These are phyloP conservation scores for Lasiodiplodia citricola DNA, from an alignment of 2,329 filamentous ascomycete species.

Conservation along the genomic window DNA sequence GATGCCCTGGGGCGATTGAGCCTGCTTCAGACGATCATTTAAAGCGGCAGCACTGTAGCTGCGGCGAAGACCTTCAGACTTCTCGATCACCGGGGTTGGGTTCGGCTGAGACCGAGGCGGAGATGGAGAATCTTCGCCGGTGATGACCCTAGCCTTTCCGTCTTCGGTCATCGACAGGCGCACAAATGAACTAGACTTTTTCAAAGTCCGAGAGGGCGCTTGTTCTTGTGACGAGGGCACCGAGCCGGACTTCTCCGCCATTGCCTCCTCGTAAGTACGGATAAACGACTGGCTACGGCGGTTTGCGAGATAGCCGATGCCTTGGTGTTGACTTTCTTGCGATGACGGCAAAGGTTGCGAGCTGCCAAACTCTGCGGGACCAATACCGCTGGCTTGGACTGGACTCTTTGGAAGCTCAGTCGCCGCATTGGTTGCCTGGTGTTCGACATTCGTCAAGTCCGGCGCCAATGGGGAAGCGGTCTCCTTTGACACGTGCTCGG, in stretches of 20 bases:
- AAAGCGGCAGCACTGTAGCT: constrained; percentile 70
- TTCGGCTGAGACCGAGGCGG: constrained; percentile 61
- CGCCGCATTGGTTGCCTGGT: constrained; percentile 32
- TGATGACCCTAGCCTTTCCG: constrained; percentile 86
- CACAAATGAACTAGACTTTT: constrained; percentile 59
- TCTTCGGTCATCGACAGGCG: constrained; percentile 84
- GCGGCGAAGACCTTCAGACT: constrained; percentile 64
- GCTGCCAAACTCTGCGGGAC: constrained; percentile 36
- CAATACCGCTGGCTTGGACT: constrained; percentile 29
- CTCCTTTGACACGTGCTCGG: not conserved
- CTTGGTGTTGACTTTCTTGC: constrained; percentile 38
- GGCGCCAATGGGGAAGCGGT: not conserved
- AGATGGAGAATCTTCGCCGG: constrained; percentile 70
- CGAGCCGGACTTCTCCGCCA: not conserved
- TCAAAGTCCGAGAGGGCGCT: constrained; percentile 48
- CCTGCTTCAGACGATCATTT: constrained; percentile 41
- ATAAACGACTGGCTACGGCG: constrained; percentile 51
- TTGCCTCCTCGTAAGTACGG: constrained; percentile 38
- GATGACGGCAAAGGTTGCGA: constrained; percentile 40
- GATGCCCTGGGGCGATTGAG: constrained; percentile 35
- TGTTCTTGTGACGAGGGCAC: constrained; percentile 9
- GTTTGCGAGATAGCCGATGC: constrained; percentile 52
- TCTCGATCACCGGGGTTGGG: constrained; percentile 50
- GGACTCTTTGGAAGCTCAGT: constrained; percentile 34
- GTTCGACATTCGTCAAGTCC: constrained; percentile 27